Evolutionary conservation across 352 stramenopile species (phyloP).

Genomic region (Phytophthora rubi): DNA sequence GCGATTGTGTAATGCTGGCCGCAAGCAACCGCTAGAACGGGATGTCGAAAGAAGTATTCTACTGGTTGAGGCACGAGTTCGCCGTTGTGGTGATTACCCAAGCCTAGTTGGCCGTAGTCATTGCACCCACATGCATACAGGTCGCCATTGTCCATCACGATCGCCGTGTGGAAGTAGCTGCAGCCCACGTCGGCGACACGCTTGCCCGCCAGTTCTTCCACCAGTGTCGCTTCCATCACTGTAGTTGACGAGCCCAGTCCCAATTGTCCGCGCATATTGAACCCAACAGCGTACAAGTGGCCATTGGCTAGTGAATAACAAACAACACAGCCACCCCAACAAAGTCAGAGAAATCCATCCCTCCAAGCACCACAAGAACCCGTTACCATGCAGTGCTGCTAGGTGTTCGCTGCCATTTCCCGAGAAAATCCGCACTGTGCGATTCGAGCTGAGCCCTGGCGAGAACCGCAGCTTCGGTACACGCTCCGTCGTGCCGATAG

Average conservation of each 20-base stretch:
- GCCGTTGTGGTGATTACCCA: constrained; percentile 66
- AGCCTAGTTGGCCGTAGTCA: constrained; percentile 92
- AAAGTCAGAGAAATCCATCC: neutral
- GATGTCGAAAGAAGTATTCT: constrained; percentile 47
- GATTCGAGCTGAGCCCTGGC: constrained; percentile 59
- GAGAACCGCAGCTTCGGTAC: constrained; percentile 61
- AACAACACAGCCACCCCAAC: neutral
- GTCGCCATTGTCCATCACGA: constrained; percentile 79
- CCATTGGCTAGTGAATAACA: constrained; percentile 60
- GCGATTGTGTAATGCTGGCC: constrained; percentile 91
- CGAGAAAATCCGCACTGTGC: constrained; percentile 79
- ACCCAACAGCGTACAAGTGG: constrained; percentile 89
- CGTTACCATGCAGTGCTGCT: constrained; percentile 74
- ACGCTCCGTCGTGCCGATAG: constrained; percentile 80
- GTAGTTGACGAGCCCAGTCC: constrained; percentile 79
- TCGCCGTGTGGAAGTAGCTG: constrained; percentile 93
- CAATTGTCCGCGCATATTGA: constrained; percentile 93
- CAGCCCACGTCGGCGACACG: constrained; percentile 85
- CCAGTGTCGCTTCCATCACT: constrained; percentile 57
- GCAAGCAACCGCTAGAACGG: constrained; percentile 82
- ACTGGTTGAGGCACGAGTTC: constrained; percentile 70
- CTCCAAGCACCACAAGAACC: neutral
- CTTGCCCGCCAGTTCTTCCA: constrained; percentile 50
- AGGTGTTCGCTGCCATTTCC: constrained; percentile 95
- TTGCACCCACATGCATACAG: constrained; percentile 92